phyloP scores from a whole-genome alignment of 2,329 filamentous ascomycete genomes.

The Aspergillus ibericus region DNA sequence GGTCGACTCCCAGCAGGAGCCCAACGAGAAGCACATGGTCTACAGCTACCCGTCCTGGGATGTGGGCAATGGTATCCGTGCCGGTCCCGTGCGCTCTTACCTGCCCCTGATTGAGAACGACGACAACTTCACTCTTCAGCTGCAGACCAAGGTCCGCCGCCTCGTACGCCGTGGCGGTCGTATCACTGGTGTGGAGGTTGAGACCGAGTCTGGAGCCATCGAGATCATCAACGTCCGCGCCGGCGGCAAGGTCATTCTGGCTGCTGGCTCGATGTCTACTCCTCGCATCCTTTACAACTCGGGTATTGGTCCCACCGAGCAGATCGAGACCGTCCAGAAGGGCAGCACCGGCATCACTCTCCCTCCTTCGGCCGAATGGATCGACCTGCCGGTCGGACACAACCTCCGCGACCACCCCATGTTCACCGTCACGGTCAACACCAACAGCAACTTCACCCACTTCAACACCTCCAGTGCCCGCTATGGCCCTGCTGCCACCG shows the following conservation, averaged over 20 bases:
- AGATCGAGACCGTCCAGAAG: constrained; percentile 46
- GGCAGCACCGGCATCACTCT: constrained; percentile 46
- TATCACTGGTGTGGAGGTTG: constrained; percentile 53
- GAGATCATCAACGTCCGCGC: constrained; percentile 64
- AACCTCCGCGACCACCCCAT: constrained; percentile 47
- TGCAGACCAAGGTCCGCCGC: constrained; percentile 64
- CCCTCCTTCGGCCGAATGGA: constrained; percentile 43
- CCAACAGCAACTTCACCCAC: constrained; percentile 18
- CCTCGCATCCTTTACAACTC: constrained; percentile 67
- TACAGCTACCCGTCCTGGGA: constrained; percentile 66
- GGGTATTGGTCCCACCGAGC: constrained; percentile 62
- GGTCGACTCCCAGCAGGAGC: constrained; percentile 59
- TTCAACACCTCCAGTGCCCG: constrained; percentile 19
- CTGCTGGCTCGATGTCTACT: constrained; percentile 67
- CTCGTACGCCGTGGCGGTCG: constrained; percentile 62
- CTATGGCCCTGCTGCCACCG: constrained; percentile 5
- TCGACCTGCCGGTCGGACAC: constrained; percentile 51
- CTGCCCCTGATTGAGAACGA: constrained; percentile 60
- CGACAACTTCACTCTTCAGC: constrained; percentile 66
- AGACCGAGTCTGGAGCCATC: constrained; percentile 38
- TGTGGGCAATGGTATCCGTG: constrained; percentile 64
- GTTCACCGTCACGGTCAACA: constrained; percentile 20
- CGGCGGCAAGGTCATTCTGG: constrained; percentile 65
- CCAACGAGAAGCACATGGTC: constrained; percentile 63
- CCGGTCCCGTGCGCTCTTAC: constrained; percentile 69